Evolutionary conservation across 2,329 filamentous ascomycete species (phyloP).

Genomic region (Calonectria pteridis): DNA sequence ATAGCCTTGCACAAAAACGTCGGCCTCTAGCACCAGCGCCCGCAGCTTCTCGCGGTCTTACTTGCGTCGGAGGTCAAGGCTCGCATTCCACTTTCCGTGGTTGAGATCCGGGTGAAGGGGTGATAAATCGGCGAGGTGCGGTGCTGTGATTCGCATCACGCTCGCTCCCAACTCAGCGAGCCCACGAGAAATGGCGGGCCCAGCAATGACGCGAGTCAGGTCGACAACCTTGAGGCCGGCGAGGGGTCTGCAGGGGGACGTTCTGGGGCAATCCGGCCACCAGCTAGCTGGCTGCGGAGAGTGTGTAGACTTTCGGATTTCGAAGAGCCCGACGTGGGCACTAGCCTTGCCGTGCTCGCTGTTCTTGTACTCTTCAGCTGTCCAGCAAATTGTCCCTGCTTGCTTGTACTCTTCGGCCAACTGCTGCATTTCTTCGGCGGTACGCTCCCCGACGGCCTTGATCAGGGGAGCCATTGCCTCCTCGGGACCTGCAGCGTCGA

Average conservation of each 20-base stretch:
- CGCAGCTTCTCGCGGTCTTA: slow-evolving; percentile 29
- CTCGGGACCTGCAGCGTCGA: not conserved
- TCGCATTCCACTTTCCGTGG: slow-evolving; percentile 62
- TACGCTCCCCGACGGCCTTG: not conserved
- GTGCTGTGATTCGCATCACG: slow-evolving; percentile 58
- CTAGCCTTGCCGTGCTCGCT: slow-evolving; percentile 9
- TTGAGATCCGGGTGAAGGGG: slow-evolving; percentile 59
- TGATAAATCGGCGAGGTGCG: slow-evolving; percentile 55
- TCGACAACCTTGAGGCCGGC: slow-evolving; percentile 63
- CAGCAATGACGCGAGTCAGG: slow-evolving; percentile 61
- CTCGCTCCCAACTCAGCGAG: slow-evolving; percentile 61
- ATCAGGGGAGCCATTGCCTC: not conserved
- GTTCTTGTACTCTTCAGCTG: not conserved
- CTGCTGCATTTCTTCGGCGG: not conserved
- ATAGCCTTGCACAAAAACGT: slow-evolving; percentile 64
- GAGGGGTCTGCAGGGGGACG: slow-evolving; percentile 54
- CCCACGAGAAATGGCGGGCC: slow-evolving; percentile 55
- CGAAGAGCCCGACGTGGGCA: not conserved
- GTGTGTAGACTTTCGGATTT: not conserved
- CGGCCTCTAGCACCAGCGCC: slow-evolving; percentile 59
- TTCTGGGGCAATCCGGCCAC: slow-evolving; percentile 54
- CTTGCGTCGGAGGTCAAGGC: slow-evolving; percentile 54
- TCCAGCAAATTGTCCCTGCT: not conserved
- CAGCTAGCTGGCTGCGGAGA: slow-evolving; percentile 49
- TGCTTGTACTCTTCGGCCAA: not conserved